These are phyloP conservation scores for Cladophialophora exuberans DNA, from an alignment of 2,329 filamentous ascomycete species.

Conservation along the genomic window DNA sequence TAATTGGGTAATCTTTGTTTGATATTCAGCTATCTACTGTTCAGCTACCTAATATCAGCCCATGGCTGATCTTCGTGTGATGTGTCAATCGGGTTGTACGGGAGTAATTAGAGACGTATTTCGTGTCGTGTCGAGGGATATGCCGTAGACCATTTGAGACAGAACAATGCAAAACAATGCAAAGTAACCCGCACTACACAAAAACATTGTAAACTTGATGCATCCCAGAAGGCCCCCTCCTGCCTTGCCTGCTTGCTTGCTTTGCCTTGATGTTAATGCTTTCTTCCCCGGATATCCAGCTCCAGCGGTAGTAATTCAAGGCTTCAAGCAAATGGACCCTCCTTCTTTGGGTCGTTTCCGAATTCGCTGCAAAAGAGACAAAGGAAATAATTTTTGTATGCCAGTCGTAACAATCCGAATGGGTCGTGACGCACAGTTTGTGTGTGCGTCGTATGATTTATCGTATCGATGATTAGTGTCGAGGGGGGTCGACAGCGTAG, in stretches of 20 bases:
- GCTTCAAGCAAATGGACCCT: slow-evolving; percentile 10
- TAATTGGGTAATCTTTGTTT: slow-evolving; percentile 6
- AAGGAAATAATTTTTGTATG: slow-evolving; percentile 27
- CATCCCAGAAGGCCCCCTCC: background rate
- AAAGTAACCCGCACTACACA: slow-evolving; percentile 1
- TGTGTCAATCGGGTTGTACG: background rate
- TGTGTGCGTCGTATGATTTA: slow-evolving; percentile 20
- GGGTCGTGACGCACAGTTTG: slow-evolving; percentile 21
- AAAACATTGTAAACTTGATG: too few species aligned
- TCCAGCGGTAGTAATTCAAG: slow-evolving; percentile 6
- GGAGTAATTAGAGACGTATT: background rate
- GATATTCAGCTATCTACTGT: slow-evolving; percentile 15
- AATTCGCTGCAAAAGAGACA: slow-evolving; percentile 9
- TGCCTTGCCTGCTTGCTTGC: background rate
- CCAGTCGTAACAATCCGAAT: slow-evolving; percentile 28
- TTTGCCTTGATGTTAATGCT: slow-evolving; percentile 2
- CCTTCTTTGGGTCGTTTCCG: slow-evolving; percentile 16
- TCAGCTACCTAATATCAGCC: slow-evolving; percentile 12
- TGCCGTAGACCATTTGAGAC: slow-evolving; percentile 7
- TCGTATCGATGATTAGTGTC: slow-evolving; percentile 13
- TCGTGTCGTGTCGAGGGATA: background rate
- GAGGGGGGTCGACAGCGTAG: background rate
- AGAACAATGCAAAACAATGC: slow-evolving; percentile 1
- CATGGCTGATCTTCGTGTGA: background rate
- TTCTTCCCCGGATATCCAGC: slow-evolving; percentile 12